Conservation (phyloP, 805 yeast genomes). For the Starmerella vaccinii region DNA sequence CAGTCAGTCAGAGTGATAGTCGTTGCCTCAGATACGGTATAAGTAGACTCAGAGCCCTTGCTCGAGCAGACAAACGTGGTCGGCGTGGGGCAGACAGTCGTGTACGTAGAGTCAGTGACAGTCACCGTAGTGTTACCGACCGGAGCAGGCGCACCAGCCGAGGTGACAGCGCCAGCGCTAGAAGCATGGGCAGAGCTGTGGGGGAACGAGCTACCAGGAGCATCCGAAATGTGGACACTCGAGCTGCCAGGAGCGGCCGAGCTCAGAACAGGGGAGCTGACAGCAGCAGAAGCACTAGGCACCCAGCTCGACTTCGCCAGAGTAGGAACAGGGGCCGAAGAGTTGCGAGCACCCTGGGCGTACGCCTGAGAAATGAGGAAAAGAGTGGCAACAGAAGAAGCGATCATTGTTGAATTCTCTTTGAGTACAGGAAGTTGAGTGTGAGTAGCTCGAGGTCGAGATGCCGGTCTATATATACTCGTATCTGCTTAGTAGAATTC, state of each 20-base stretch:
- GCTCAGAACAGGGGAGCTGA: neutral
- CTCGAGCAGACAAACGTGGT: constrained; percentile 7
- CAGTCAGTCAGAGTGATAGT: constrained; percentile 75
- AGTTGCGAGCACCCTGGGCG: neutral
- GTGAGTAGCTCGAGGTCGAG: too few relatives aligned
- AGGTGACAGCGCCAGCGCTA: neutral
- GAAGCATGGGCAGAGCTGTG: neutral
- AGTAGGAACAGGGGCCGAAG: neutral
- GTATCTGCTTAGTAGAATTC: neutral
- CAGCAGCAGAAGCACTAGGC: neutral
- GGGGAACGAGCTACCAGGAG: neutral
- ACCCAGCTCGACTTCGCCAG: neutral
- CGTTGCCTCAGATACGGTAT: constrained; percentile 66
- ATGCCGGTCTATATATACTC: neutral
- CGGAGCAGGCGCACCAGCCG: neutral
- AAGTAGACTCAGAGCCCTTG: constrained; percentile 32
- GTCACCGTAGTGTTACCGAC: constrained; percentile 1
- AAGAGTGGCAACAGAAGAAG: neutral
- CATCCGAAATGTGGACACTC: too few relatives aligned
- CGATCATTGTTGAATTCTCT: neutral
- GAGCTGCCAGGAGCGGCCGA: neutral
- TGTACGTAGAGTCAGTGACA: neutral
- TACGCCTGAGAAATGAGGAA: neutral
- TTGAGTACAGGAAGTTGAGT: too few relatives aligned
- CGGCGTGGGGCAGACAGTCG: constrained; percentile 8